Conservation (phyloP, 441 rosid genomes). For the Mallotus japonicus region DNA sequence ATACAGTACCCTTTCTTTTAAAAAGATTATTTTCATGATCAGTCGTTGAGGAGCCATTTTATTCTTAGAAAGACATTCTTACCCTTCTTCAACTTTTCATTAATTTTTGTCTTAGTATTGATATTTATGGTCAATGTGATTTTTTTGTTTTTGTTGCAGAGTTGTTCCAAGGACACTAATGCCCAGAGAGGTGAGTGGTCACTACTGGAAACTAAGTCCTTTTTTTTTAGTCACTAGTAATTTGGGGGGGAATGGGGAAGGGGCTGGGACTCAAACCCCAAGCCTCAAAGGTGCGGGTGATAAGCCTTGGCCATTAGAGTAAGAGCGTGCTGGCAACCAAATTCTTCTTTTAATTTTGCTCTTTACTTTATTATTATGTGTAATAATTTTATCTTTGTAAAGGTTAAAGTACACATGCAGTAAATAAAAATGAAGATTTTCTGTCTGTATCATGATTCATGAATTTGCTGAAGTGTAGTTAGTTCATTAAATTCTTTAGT, state of each 20-base stretch:
- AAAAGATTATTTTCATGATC: neutral
- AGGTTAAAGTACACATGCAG: too few species aligned
- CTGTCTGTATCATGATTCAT: too few species aligned
- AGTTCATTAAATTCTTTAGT: neutral
- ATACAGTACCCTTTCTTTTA: constrained; percentile 6
- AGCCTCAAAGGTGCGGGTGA: too few species aligned
- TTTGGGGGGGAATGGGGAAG: too few species aligned
- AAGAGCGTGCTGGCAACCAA: too few species aligned
- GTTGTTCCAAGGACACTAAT: constrained; percentile 91
- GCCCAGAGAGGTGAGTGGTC: constrained; percentile 76
- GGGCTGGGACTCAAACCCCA: too few species aligned
- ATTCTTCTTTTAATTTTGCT: too few species aligned
- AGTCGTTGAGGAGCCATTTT: constrained; percentile 7
- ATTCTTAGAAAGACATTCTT: constrained; percentile 8
- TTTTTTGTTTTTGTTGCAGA: constrained; percentile 40
- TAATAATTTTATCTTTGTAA: constrained; percentile 7
- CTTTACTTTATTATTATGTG: neutral
- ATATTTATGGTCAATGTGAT: constrained; percentile 15
- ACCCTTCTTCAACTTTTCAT: neutral
- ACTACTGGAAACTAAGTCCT: neutral
- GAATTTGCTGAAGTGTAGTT: too few species aligned
- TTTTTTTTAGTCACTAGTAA: neutral
- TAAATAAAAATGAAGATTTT: neutral
- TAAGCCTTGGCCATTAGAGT: too few species aligned
- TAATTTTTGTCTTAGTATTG: neutral